A percentile compares a stretch with the other conserved stretches of the same genome.
Evolutionary conservation across 257 asterid genomes (phyloP).

Genomic region (Jaltomata sinuosa): DNA sequence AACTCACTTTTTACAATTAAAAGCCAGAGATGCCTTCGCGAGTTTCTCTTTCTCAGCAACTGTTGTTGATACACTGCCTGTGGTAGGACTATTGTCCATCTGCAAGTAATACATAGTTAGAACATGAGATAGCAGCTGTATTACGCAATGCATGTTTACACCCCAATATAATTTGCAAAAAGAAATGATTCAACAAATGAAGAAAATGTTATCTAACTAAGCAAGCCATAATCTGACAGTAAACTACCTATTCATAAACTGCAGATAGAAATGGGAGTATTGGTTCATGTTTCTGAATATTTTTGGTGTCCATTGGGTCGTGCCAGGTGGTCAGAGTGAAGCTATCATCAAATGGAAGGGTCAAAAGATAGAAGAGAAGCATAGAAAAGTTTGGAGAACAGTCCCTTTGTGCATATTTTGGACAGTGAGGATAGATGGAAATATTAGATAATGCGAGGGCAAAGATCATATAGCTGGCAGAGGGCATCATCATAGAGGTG

Average conservation of each 20-base stretch:
- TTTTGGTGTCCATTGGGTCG: background rate
- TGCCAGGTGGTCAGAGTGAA: background rate
- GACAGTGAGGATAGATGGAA: background rate
- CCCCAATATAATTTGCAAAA: background rate
- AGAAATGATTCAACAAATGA: background rate
- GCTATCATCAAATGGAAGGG: background rate
- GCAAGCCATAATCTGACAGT: background rate
- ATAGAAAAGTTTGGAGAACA: background rate
- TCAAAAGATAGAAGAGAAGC: background rate
- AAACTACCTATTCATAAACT: background rate
- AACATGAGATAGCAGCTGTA: background rate
- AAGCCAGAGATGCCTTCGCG: conserved; percentile 85
- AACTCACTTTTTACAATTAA: conserved; percentile 82
- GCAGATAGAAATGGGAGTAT: background rate
- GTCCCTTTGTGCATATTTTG: background rate
- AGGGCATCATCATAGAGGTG: background rate
- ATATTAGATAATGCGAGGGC: background rate
- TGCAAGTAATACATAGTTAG: conserved; percentile 21
- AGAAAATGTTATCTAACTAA: background rate
- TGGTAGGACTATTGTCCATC: conserved; percentile 94
- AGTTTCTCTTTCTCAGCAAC: conserved; percentile 70
- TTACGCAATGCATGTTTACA: background rate
- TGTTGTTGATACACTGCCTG: conserved; percentile 88
- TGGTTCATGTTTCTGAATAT: background rate
- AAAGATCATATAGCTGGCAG: background rate